phyloP scores from a whole-genome alignment of 768 basidiomycete genomes.

The Pulveroboletus sp. region DNA sequence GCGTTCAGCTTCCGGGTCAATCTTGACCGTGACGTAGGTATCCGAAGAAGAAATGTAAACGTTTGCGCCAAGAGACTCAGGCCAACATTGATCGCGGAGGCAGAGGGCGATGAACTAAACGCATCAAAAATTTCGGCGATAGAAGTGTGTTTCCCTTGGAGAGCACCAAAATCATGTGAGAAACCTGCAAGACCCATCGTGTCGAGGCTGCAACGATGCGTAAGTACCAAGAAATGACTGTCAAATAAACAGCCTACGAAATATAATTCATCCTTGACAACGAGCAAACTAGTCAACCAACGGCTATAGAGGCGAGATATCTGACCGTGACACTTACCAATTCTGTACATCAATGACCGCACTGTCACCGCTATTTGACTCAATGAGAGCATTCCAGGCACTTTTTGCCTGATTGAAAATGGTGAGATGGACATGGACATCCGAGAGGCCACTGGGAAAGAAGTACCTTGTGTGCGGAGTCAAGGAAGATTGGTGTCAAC shows the following conservation, averaged over 20 bases:
- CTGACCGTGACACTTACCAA: slow-evolving; percentile 26
- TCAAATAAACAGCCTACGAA: slow-evolving; percentile 21
- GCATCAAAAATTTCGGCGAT: slow-evolving; percentile 42
- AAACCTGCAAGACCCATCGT: slow-evolving; percentile 61
- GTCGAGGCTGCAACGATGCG: slow-evolving; percentile 40
- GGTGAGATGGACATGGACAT: not conserved
- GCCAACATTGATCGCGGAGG: slow-evolving; percentile 28
- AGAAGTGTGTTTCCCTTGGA: slow-evolving; percentile 45
- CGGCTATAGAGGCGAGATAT: not conserved
- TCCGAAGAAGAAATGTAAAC: slow-evolving; percentile 33
- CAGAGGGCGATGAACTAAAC: slow-evolving; percentile 21
- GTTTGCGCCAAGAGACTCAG: slow-evolving; percentile 36
- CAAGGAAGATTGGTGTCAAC: slow-evolving; percentile 21
- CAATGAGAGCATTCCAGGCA: slow-evolving; percentile 29
- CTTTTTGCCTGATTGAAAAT: slow-evolving; percentile 23
- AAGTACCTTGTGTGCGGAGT: slow-evolving; percentile 28
- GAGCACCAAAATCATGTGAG: slow-evolving; percentile 54
- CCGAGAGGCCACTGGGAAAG: not conserved
- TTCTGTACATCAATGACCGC: slow-evolving; percentile 37
- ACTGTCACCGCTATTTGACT: slow-evolving; percentile 14
- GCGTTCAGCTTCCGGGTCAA: slow-evolving; percentile 28
- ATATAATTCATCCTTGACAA: slow-evolving; percentile 32
- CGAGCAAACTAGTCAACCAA: not conserved
- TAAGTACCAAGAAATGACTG: not conserved
- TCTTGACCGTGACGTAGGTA: slow-evolving; percentile 38